A percentile compares a stretch with the other conserved stretches of the same genome.
phyloP scores from a whole-genome alignment of 176 grass and related monocot genomes.

The Saccharum spontaneum region DNA sequence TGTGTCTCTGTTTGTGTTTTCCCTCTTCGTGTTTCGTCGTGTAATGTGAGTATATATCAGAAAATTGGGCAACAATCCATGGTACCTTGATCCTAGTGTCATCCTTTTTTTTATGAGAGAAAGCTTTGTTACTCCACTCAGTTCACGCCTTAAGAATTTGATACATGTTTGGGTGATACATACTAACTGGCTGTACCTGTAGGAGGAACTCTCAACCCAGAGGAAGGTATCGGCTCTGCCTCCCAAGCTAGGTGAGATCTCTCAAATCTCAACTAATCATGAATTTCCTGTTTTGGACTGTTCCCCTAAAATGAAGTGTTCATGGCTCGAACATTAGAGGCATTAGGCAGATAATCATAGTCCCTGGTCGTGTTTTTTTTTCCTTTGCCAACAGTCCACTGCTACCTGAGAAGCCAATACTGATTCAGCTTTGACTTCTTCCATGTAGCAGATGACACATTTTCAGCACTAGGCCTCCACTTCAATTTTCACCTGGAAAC shows the following conservation, averaged over 20 bases:
- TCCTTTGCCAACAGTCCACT: background rate
- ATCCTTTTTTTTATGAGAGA: background rate
- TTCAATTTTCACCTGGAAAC: background rate
- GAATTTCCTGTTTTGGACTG: too few species aligned
- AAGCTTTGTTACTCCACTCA: background rate
- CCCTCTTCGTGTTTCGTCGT: background rate
- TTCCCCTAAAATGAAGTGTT: background rate
- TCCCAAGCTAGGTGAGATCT: slow-evolving; percentile 26
- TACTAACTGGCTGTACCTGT: background rate
- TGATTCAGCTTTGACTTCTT: background rate
- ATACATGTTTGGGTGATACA: background rate
- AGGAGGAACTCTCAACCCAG: slow-evolving; percentile 33
- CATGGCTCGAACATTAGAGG: background rate
- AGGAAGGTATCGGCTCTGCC: background rate
- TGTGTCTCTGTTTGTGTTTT: background rate
- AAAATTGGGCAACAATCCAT: background rate
- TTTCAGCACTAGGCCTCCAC: background rate
- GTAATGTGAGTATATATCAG: background rate
- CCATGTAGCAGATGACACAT: background rate
- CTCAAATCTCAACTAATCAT: background rate
- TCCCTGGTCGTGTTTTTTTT: background rate
- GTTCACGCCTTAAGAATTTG: background rate
- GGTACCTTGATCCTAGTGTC: background rate
- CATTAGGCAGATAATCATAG: background rate
- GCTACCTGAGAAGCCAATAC: background rate